phyloP scores from a whole-genome alignment of 148 eudicot species.

The Rhododendron molle region DNA sequence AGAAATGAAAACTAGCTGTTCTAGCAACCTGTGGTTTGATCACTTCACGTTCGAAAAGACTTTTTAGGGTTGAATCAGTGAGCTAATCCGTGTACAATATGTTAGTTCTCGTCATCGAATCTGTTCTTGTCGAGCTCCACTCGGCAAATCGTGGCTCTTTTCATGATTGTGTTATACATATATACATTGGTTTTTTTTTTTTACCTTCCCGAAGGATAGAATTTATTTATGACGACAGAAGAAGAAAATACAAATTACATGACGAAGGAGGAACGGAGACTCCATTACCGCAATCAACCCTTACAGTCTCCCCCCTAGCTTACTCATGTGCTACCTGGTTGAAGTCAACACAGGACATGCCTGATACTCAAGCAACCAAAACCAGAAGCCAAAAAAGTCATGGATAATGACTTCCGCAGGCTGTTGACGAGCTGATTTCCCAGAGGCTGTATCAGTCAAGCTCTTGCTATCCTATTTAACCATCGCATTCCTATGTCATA shows the following conservation, averaged over 20 bases:
- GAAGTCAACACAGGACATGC: background rate
- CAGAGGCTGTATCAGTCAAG: background rate
- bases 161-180: background rate
- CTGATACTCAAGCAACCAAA: background rate
- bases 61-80: constrained; percentile 6
- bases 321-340: background rate
- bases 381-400: background rate
- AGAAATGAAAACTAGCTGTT: background rate
- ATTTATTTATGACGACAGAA: background rate
- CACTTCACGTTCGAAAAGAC: background rate
- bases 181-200: background rate
- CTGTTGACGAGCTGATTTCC: background rate
- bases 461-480: background rate
- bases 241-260: background rate
- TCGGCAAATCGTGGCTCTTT: background rate
- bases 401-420: background rate
- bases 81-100: background rate
- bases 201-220: background rate
- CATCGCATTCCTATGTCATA: background rate
- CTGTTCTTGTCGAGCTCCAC: background rate
- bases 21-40: background rate
- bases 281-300: background rate
- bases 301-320: background rate
- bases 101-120: background rate
- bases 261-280: background rate